Evolutionary conservation across 306 rosid genomes (phyloP).

Genomic region (Cicer judaicum): DNA sequence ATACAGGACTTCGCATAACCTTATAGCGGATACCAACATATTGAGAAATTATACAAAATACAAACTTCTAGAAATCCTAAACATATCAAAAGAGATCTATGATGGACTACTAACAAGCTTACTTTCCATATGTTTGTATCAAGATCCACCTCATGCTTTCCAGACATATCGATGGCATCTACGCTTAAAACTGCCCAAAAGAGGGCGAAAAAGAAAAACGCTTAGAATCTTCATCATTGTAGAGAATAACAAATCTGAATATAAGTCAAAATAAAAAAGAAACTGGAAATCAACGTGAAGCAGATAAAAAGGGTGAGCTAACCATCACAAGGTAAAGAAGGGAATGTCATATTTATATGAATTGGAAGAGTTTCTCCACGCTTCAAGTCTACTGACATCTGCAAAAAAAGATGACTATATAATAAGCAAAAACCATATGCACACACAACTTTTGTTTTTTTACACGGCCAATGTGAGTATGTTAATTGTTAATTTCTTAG

Average conservation of each 20-base stretch:
- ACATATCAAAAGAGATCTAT: not conserved
- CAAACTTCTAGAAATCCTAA: conserved; percentile 4
- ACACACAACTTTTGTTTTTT: not conserved
- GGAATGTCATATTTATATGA: conserved; percentile 92
- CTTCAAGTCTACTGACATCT: conserved; percentile 97
- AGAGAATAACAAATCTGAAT: not conserved
- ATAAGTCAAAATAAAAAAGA: conserved; percentile 2
- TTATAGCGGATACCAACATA: not conserved
- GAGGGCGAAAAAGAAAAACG: conserved; percentile 29
- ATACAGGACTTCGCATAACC: not conserved
- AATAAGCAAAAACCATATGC: conserved; percentile 22
- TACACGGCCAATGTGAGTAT: too few species aligned
- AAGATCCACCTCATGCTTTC: conserved; percentile 98
- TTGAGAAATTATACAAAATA: not conserved
- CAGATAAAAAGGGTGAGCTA: conserved; percentile 43
- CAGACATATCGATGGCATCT: conserved; percentile 97
- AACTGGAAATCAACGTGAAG: conserved; percentile 29
- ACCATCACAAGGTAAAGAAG: conserved; percentile 97
- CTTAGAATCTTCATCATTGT: conserved; percentile 34
- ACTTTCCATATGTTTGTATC: conserved; percentile 98
- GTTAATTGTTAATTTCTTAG: too few species aligned
- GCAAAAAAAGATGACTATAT: conserved; percentile 40
- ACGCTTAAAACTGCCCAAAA: conserved; percentile 81
- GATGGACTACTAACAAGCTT: conserved; percentile 36
- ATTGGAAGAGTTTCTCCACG: conserved; percentile 98